Evolutionary conservation across 371 early-diverging fungal species (phyloP), one percentile per base, ranked within the genome.

Genomic region (Dinochytrium kinnereticum): DNA sequence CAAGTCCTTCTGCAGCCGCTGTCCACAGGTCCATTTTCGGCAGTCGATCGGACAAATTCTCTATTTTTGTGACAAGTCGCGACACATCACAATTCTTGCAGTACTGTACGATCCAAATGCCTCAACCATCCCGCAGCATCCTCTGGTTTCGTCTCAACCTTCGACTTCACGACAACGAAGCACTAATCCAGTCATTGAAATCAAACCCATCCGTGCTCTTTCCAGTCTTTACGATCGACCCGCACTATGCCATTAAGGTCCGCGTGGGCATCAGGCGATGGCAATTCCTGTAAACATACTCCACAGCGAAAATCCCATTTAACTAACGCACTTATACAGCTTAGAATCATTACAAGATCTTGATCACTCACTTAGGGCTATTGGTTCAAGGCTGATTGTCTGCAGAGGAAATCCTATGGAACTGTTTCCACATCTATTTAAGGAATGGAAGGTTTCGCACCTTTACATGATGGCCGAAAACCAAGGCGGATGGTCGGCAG

Each of bases 101-200:
- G n/a, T n/a, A n/a, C n/a, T n/a, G n/a, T n/a, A n/a, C n/a, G n/a
- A n/a, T n/a, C n/a, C n/a, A n/a, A n/a, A n/a, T n/a, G n/a, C n/a
- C n/a, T n/a, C n/a, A n/a, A n/a, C n/a, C n/a, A n/a, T 44, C 44
- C 19, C 44, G 44, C 7, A 19, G 13, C 44, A 44, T 44, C 19
- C 44, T 61, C 21, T 81, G 81, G 81, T 76, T 81, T 40, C 74
- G 81, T 0, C 72, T 59, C n/a, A 78, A 39, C 61, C 70, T 76
- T 15, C 57, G 81, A 2, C 73, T 81, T 15, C 78, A 81, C 51
- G 81, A 81, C 71, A 74, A 73, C 44, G 61, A 51, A 13, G 78
- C 78, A 24, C 74, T 79, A 2, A 36, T 39, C 17, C 55, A 44
- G 5, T 73, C 75, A 5, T 19, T 51, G 17, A 36, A 55, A 10